These are phyloP conservation scores for Apophysomyces sp. DNA, from an alignment of 371 early-diverging fungal genomes.

Conservation along the genomic window DNA sequence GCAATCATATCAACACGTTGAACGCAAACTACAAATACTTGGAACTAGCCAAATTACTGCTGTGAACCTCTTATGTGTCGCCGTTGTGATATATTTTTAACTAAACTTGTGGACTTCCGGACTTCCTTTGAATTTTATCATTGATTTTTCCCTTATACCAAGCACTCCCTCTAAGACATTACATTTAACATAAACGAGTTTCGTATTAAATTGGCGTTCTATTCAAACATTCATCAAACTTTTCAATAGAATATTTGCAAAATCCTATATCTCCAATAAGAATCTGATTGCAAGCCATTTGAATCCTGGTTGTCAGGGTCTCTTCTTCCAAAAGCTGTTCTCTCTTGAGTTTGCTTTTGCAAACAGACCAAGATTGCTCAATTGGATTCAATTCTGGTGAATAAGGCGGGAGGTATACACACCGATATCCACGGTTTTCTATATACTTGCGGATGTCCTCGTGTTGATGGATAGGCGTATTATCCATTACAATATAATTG, in stretches of 20 bases:
- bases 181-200: no score
- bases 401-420: slow-evolving; percentile 10
- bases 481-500: slow-evolving; percentile 13
- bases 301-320: background rate
- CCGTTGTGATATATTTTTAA: no score
- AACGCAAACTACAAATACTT: slow-evolving; percentile 16
- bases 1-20: slow-evolving; percentile 16
- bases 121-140: no score
- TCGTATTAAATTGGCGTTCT: background rate
- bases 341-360: slow-evolving; percentile 4
- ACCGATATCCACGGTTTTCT: slow-evolving; percentile 19
- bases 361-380: background rate
- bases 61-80: slow-evolving; percentile 8
- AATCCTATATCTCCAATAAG: background rate
- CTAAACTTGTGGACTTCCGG: no score
- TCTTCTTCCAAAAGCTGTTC: slow-evolving; percentile 4
- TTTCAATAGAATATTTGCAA: slow-evolving; percentile 1
- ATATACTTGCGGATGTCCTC: slow-evolving; percentile 11
- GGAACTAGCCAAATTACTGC: slow-evolving; percentile 16
- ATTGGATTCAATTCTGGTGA: no score
- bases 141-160: no score
- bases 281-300: background rate
- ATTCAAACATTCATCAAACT: slow-evolving; percentile 4
- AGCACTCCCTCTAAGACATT: no score
- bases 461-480: slow-evolving; percentile 14